These are phyloP conservation scores for Chalaropsis ovoidea DNA, from an alignment of 2,329 filamentous ascomycete species.

Conservation along the genomic window DNA sequence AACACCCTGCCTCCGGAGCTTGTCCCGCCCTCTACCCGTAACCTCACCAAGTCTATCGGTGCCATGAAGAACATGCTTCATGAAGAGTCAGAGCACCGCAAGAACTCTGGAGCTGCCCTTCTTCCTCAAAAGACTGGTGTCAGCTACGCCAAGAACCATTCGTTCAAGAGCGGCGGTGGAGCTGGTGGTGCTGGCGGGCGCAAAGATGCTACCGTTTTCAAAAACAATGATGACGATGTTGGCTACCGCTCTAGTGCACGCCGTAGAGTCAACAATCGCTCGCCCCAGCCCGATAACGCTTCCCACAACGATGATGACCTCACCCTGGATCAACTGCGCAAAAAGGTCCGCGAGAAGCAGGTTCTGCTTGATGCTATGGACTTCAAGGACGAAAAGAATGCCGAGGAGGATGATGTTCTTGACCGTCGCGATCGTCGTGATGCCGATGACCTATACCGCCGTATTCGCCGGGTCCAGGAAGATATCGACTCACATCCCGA, in stretches of 20 bases:
- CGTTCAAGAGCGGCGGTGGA: constrained; percentile 55
- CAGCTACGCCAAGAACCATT: constrained; percentile 92
- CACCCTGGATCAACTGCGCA: constrained; percentile 75
- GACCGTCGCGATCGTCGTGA: constrained; percentile 85
- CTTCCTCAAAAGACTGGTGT: constrained; percentile 96
- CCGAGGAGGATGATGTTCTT: constrained; percentile 83
- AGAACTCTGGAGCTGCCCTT: constrained; percentile 78
- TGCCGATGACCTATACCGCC: constrained; percentile 85
- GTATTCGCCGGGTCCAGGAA: constrained; percentile 82
- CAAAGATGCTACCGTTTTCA: constrained; percentile 93
- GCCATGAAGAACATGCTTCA: constrained; percentile 83
- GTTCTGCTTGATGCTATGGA: constrained; percentile 92
- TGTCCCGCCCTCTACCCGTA: constrained; percentile 85
- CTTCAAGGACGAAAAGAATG: constrained; percentile 81
- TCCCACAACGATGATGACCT: constrained; percentile 62
- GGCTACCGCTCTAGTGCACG: constrained; percentile 91
- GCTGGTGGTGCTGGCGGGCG: constrained; percentile 50
- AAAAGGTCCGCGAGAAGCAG: constrained; percentile 89
- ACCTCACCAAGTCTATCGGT: constrained; percentile 85
- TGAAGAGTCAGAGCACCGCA: constrained; percentile 79
- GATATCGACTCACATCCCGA: constrained; percentile 91
- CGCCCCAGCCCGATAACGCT: constrained; percentile 63
- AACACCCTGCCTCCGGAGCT: constrained; percentile 81
- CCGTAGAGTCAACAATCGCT: constrained; percentile 65
- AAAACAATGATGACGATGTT: constrained; percentile 87